These are phyloP conservation scores for Fonsecaea pedrosoi DNA, from an alignment of 2,329 filamentous ascomycete species.

Conservation along the genomic window DNA sequence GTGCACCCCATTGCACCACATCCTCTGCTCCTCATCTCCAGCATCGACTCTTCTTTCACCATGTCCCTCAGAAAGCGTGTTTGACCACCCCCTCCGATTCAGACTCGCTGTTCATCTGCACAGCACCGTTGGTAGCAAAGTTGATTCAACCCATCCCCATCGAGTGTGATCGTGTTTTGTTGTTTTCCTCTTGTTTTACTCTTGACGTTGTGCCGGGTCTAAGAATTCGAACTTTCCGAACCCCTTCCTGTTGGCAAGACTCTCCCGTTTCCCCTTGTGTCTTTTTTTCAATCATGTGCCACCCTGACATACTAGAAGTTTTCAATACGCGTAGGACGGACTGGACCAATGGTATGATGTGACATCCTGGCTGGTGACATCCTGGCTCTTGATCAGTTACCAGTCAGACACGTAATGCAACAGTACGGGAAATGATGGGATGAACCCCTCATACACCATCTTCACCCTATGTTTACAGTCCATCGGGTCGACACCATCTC, in stretches of 20 bases:
- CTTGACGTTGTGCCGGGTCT: background rate
- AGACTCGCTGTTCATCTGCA: background rate
- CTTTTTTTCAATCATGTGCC: background rate
- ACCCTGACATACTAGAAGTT: background rate
- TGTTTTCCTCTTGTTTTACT: background rate
- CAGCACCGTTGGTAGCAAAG: too few relatives aligned
- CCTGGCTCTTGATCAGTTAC: conserved; percentile 3
- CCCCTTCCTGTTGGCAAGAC: background rate
- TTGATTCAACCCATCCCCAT: too few relatives aligned
- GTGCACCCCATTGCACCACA: background rate
- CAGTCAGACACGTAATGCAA: background rate
- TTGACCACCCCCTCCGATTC: background rate
- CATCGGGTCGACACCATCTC: background rate
- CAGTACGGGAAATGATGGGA: background rate
- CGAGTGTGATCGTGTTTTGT: background rate
- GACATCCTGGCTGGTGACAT: background rate
- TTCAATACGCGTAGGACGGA: background rate
- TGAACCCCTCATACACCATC: conserved; percentile 17
- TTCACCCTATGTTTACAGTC: conserved; percentile 17
- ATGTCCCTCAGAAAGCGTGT: background rate
- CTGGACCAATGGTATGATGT: background rate
- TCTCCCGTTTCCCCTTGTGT: background rate
- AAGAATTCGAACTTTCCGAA: background rate
- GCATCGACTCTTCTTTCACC: background rate
- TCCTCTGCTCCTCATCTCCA: background rate